phyloP scores from a whole-genome alignment of 2,329 filamentous ascomycete species.

The Neofusicoccum sp. region DNA sequence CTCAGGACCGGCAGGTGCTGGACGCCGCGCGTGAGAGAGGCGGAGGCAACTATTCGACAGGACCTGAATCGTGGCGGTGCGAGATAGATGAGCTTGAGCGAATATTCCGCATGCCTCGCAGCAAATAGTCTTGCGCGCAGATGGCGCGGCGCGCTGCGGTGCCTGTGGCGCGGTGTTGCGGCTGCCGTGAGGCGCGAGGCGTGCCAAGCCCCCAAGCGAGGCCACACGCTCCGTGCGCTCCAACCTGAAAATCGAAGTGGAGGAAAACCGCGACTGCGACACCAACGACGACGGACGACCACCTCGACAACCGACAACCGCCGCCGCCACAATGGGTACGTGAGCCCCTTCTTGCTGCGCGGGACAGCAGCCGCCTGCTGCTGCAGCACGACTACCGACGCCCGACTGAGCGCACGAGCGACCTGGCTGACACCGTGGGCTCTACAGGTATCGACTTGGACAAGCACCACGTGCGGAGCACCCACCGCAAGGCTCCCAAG shows the following conservation, averaged over 20 bases:
- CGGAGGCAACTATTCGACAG: too few species aligned
- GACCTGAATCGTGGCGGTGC: too few species aligned
- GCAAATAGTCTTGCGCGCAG: too few species aligned
- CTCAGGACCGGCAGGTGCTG: not conserved
- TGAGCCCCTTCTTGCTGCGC: not conserved
- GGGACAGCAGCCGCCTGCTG: not conserved
- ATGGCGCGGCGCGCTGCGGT: not conserved
- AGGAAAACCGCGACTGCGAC: slow-evolving; percentile 16
- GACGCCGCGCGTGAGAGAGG: not conserved
- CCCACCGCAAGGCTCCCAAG: slow-evolving; percentile 92
- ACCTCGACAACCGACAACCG: slow-evolving; percentile 20
- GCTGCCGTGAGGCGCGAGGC: slow-evolving; percentile 1
- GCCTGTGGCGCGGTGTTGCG: not conserved
- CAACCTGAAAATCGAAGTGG: slow-evolving; percentile 19
- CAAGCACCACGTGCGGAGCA: slow-evolving; percentile 65
- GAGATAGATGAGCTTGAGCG: too few species aligned
- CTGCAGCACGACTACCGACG: slow-evolving; percentile 1
- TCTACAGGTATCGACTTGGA: slow-evolving; percentile 47
- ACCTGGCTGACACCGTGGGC: slow-evolving; percentile 6
- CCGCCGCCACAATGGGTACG: slow-evolving; percentile 23
- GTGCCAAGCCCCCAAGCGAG: slow-evolving; percentile 15
- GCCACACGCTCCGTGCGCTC: slow-evolving; percentile 17
- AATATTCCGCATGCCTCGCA: too few species aligned
- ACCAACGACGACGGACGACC: slow-evolving; percentile 22
- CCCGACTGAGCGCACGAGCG: not conserved